phyloP scores from a whole-genome alignment of 2,329 filamentous ascomycete species.

The Fusarium albidum region DNA sequence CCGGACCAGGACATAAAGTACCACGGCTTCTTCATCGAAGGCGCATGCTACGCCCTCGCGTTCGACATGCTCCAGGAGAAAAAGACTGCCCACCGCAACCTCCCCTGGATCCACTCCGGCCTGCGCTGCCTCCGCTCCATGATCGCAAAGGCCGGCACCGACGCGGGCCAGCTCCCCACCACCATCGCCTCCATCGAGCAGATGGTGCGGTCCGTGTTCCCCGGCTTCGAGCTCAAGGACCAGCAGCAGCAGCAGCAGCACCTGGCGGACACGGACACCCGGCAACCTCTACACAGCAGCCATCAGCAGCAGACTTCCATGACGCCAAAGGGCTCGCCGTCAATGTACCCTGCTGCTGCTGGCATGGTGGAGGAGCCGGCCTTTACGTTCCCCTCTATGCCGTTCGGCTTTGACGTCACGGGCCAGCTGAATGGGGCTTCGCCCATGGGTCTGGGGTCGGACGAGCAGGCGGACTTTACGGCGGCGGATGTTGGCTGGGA shows the following conservation, averaged over 20 bases:
- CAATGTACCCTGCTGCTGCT: slow-evolving; percentile 12
- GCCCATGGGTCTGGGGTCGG: slow-evolving; percentile 26
- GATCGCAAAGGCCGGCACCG: slow-evolving; percentile 33
- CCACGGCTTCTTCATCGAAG: slow-evolving; percentile 53
- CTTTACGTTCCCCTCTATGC: slow-evolving; percentile 42
- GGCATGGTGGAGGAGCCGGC: slow-evolving; percentile 27
- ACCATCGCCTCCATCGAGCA: slow-evolving; percentile 41
- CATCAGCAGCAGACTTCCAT: too few relatives aligned
- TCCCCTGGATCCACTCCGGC: slow-evolving; percentile 52
- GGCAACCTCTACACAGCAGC: slow-evolving; percentile 26
- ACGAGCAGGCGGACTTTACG: slow-evolving; percentile 40
- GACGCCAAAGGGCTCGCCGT: too few relatives aligned
- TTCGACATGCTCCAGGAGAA: slow-evolving; percentile 53
- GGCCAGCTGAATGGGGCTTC: slow-evolving; percentile 34
- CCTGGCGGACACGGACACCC: slow-evolving; percentile 28
- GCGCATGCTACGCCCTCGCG: slow-evolving; percentile 50
- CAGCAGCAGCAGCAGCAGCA: too few relatives aligned
- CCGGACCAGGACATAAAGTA: slow-evolving; percentile 51
- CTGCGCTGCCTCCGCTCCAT: slow-evolving; percentile 48
- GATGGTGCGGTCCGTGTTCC: slow-evolving; percentile 41
- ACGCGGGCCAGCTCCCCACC: slow-evolving; percentile 32
- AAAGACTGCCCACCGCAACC: slow-evolving; percentile 45
- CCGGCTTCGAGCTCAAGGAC: slow-evolving; percentile 38
- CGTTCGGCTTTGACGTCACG: slow-evolving; percentile 38
- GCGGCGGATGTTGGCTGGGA: slow-evolving; percentile 42